Conservation (phyloP, 208 protist genomes). For the Acanthamoeba sp. region DNA sequence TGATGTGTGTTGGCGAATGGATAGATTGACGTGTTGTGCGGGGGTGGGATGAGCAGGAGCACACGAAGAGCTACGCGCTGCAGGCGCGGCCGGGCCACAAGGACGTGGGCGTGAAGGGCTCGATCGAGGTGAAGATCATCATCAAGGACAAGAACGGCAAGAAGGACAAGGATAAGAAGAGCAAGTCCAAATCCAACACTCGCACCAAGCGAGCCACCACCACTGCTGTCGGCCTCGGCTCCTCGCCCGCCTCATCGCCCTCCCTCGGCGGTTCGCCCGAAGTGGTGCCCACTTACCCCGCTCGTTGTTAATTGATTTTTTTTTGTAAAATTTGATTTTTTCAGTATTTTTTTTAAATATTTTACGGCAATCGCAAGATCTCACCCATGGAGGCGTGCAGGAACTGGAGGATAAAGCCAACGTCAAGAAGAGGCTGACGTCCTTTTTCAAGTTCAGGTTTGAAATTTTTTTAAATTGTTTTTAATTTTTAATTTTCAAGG, state of each 20-base stretch:
- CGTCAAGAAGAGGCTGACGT: constrained; percentile 68
- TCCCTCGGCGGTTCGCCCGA: not conserved
- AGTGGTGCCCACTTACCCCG: not conserved
- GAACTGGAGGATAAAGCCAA: constrained; percentile 50
- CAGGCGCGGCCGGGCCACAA: constrained; percentile 15
- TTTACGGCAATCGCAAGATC: too few relatives aligned
- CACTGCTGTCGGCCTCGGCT: too few relatives aligned
- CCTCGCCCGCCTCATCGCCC: not conserved
- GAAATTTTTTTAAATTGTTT: not conserved
- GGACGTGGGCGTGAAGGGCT: constrained; percentile 43
- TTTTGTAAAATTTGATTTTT: too few relatives aligned
- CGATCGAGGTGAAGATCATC: constrained; percentile 57
- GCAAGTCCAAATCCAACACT: not conserved
- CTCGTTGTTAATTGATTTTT: too few relatives aligned
- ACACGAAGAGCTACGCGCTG: constrained; percentile 9
- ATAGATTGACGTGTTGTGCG: too few relatives aligned
- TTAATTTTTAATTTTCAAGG: too few relatives aligned
- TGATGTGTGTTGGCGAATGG: not conserved
- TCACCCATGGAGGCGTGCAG: too few relatives aligned
- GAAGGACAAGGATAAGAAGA: constrained; percentile 40
- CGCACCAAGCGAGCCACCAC: not conserved
- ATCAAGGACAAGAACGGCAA: constrained; percentile 47
- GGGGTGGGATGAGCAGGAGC: not conserved
- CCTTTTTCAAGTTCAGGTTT: constrained; percentile 69
- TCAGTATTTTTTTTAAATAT: too few relatives aligned